Evolutionary conservation across 148 eudicot genomes (phyloP).

Genomic region (Cornus controversa): DNA sequence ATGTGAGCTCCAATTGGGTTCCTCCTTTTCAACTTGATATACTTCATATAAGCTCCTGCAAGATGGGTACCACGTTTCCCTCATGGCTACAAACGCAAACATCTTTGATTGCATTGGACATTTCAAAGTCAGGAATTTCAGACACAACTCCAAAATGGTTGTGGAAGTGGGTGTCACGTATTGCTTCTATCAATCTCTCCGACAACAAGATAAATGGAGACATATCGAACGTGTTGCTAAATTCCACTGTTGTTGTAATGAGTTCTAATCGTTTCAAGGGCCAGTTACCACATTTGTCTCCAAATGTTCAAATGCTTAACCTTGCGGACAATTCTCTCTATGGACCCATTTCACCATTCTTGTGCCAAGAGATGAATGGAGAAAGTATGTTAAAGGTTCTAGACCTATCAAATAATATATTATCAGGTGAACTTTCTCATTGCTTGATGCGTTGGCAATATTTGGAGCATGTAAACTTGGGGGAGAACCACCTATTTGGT

Average conservation of each 20-base stretch:
- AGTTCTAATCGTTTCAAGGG: neutral
- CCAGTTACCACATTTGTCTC: neutral
- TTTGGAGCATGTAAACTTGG: too few species aligned
- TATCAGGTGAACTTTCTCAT: too few species aligned
- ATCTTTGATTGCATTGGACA: constrained; percentile 6
- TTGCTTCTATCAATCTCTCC: neutral
- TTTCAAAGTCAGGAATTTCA: constrained; percentile 15
- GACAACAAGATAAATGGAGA: too few species aligned
- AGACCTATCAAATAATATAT: too few species aligned
- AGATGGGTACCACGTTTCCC: constrained; percentile 18
- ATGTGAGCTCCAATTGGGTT: constrained; percentile 25
- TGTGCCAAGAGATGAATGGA: neutral
- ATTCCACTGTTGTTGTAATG: too few species aligned
- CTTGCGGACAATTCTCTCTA: constrained; percentile 3
- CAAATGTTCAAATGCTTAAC: constrained; percentile 8
- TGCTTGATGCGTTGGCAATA: too few species aligned
- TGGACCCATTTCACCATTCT: neutral
- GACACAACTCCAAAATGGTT: constrained; percentile 21
- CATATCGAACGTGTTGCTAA: too few species aligned
- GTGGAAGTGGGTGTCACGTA: neutral
- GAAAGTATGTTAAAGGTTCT: too few species aligned
- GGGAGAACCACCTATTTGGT: too few species aligned
- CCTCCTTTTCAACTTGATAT: constrained; percentile 33
- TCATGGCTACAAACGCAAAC: constrained; percentile 26
- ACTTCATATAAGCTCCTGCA: constrained; percentile 7